Percentiles rank a stretch among this genome's conserved stretches.
Conservation (phyloP, 805 yeast genomes). For the Yarrowia sp. region DNA sequence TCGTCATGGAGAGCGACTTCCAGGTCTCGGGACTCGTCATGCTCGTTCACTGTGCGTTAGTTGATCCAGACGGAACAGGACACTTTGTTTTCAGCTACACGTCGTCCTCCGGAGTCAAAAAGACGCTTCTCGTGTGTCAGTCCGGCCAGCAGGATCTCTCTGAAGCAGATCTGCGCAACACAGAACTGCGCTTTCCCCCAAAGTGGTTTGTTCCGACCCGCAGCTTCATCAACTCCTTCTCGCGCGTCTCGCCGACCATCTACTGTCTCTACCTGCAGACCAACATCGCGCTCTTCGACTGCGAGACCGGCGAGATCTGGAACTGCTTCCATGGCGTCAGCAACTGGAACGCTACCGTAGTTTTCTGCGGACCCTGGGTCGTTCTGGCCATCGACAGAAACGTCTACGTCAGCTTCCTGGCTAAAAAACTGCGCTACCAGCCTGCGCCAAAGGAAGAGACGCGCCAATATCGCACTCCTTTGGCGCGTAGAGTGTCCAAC, state of each 20-base stretch:
- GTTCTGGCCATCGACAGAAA: constrained; percentile 11
- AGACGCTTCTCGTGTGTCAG: constrained; percentile 3
- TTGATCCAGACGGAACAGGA: constrained; percentile 12
- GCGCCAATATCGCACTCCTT: not conserved
- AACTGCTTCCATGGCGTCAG: constrained; percentile 20
- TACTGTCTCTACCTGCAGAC: constrained; percentile 19
- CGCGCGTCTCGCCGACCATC: not conserved
- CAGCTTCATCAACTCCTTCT: constrained; percentile 20
- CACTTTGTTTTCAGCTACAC: constrained; percentile 13
- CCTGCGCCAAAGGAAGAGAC: not conserved
- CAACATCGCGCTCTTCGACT: constrained; percentile 15
- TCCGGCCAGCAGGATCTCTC: not conserved
- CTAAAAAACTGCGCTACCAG: not conserved
- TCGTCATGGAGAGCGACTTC: not conserved
- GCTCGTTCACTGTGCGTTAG: constrained; percentile 20
- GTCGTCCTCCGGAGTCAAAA: not conserved
- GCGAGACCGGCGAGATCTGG: constrained; percentile 22
- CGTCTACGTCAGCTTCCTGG: constrained; percentile 9
- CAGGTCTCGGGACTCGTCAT: not conserved
- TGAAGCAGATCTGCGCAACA: not conserved
- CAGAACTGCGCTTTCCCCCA: not conserved
- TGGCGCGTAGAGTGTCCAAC: not conserved
- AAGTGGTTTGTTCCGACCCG: constrained; percentile 10
- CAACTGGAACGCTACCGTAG: constrained; percentile 19
- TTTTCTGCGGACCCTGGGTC: constrained; percentile 23